Conservation (phyloP, 306 rosid genomes). For the Pyrus communis region DNA sequence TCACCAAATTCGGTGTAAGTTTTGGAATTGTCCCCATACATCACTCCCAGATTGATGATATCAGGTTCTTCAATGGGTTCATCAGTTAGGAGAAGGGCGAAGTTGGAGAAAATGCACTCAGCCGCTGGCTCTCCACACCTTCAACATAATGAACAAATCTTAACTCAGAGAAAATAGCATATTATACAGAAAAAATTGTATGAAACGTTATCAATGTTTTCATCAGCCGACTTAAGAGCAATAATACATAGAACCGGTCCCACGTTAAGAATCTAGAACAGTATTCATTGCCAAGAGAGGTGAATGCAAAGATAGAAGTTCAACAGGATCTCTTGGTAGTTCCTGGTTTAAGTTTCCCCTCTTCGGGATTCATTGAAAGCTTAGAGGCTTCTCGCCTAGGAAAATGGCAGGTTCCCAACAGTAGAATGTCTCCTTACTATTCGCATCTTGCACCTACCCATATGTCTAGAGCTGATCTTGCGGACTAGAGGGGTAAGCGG, state of each 20-base stretch:
- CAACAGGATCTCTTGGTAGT: not conserved
- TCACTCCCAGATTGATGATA: conserved; percentile 47
- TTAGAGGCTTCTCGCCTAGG: not conserved
- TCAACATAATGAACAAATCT: conserved; percentile 13
- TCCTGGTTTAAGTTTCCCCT: not conserved
- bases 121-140: conserved; percentile 76
- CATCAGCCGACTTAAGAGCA: not conserved
- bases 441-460: not conserved
- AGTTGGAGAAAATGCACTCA: conserved; percentile 64
- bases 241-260: not conserved
- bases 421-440: not conserved
- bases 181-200: not conserved
- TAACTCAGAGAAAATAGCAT: not conserved
- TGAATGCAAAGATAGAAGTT: not conserved
- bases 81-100: conserved; percentile 59
- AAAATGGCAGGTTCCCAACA: not conserved
- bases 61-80: conserved; percentile 67
- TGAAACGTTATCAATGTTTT: too few species aligned
- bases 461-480: not conserved
- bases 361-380: not conserved
- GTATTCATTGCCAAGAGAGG: not conserved
- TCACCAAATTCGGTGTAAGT: conserved; percentile 14
- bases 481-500: not conserved
- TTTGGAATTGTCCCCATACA: conserved; percentile 40
- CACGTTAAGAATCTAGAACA: not conserved